These are phyloP conservation scores for Colletotrichum cereale DNA, from an alignment of 2,329 filamentous ascomycete genomes.

Conservation along the genomic window DNA sequence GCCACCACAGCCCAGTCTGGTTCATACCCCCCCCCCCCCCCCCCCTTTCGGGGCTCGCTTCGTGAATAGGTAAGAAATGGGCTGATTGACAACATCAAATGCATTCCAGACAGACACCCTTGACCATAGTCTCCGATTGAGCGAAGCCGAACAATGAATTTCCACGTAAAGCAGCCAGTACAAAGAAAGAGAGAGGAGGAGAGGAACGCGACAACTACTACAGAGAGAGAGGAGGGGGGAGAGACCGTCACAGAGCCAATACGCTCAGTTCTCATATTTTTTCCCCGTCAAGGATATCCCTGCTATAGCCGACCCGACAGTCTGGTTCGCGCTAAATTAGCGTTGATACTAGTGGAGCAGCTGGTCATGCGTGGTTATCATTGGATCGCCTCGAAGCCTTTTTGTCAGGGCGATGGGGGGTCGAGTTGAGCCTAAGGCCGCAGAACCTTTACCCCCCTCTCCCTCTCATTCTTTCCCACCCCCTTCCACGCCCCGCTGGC, in stretches of 20 bases:
- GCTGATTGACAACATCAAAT: slow-evolving; percentile 29
- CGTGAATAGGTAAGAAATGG: slow-evolving; percentile 28
- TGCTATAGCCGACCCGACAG: slow-evolving; percentile 15
- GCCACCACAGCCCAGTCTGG: slow-evolving; percentile 7
- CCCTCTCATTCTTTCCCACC: background rate
- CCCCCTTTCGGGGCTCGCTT: background rate
- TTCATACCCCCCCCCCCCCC: background rate
- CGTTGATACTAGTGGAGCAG: background rate
- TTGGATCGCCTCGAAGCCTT: slow-evolving; percentile 14
- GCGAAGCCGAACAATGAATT: slow-evolving; percentile 13
- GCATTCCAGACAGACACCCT: slow-evolving; percentile 25
- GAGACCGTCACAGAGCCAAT: slow-evolving; percentile 5
- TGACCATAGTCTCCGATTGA: slow-evolving; percentile 23
- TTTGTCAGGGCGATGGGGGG: slow-evolving; percentile 7
- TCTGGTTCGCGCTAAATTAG: slow-evolving; percentile 10
- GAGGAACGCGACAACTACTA: slow-evolving; percentile 8
- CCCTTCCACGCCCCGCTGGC: background rate
- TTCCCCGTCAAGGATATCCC: slow-evolving; percentile 3
- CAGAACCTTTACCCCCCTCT: background rate
- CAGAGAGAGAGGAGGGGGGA: slow-evolving; percentile 13
- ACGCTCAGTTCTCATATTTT: slow-evolving; percentile 23
- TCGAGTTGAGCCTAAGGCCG: background rate
- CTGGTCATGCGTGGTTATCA: background rate
- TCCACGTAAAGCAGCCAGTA: slow-evolving; percentile 9
- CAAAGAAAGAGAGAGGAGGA: slow-evolving; percentile 5